A percentile compares a stretch with the other conserved stretches of the same genome.
Conservation (phyloP, 1,284 basidiomycete genomes). For the Pseudozyma thailandica region DNA sequence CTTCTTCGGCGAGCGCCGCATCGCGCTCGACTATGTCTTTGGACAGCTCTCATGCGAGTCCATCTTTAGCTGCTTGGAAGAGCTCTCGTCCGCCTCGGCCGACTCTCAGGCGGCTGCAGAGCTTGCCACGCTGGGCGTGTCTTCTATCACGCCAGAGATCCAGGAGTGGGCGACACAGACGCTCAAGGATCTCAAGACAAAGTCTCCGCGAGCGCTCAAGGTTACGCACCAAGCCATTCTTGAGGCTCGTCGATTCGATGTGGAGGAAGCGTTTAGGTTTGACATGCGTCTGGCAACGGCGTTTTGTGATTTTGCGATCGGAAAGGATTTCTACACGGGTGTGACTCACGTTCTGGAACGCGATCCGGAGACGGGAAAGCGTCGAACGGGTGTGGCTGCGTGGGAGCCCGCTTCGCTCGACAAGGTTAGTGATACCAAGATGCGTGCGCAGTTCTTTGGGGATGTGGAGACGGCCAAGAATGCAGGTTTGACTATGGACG, state of each 20-base stretch:
- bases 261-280: constrained; percentile 58
- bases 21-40: constrained; percentile 64
- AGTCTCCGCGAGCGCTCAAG: constrained; percentile 63
- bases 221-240: constrained; percentile 58
- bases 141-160: constrained; percentile 33
- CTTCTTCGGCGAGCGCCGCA: constrained; percentile 58
- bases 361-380: constrained; percentile 63
- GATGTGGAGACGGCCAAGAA: constrained; percentile 40
- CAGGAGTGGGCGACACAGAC: constrained; percentile 55
- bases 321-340: constrained; percentile 68
- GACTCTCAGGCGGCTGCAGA: constrained; percentile 49
- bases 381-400: constrained; percentile 48
- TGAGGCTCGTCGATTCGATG: constrained; percentile 49
- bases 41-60: constrained; percentile 58
- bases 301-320: constrained; percentile 65
- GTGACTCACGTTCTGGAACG: constrained; percentile 60
- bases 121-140: constrained; percentile 40
- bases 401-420: constrained; percentile 59
- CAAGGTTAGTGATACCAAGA: constrained; percentile 48
- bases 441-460: constrained; percentile 58
- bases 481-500: constrained; percentile 49
- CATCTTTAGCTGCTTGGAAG: constrained; percentile 53
- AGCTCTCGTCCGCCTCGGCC: constrained; percentile 29
- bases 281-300: constrained; percentile 65
- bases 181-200: constrained; percentile 51